These are phyloP conservation scores for Clavispora phyllophila DNA, from an alignment of 805 yeast species.

Conservation along the genomic window DNA sequence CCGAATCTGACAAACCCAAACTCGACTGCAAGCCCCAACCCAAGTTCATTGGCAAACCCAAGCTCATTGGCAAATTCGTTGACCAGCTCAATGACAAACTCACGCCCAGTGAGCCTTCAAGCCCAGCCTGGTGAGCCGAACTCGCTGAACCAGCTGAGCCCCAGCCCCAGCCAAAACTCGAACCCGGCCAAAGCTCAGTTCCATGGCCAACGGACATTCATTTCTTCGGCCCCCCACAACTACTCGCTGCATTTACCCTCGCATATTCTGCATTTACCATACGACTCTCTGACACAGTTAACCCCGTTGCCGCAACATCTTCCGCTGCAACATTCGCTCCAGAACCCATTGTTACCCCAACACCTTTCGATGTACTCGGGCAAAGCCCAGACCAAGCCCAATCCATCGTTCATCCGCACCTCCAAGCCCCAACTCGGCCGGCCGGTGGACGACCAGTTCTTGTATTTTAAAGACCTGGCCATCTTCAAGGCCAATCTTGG, in stretches of 20 bases:
- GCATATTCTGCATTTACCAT: not conserved
- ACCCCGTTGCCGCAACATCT: not conserved
- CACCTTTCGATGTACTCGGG: not conserved
- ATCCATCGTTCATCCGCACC: not conserved
- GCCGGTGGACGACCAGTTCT: slow-evolving; percentile 1
- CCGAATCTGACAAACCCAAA: no score
- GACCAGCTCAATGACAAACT: no score
- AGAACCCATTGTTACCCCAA: not conserved
- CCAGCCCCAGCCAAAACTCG: not conserved
- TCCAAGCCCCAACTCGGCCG: not conserved
- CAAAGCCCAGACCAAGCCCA: not conserved
- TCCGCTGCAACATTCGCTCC: not conserved
- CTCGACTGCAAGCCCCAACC: no score
- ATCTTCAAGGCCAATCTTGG: not conserved
- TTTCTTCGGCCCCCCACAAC: slow-evolving; percentile 3
- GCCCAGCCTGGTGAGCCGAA: no score
- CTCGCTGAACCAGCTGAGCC: not conserved
- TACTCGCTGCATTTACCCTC: slow-evolving; percentile 3
- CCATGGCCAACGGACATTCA: not conserved
- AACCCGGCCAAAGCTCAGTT: not conserved
- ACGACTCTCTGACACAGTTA: not conserved
- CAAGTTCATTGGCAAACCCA: no score
- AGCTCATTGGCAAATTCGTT: no score
- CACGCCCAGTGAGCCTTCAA: no score
- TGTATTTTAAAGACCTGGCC: slow-evolving; percentile 3